phyloP scores from a whole-genome alignment of 306 rosid genomes.

The Alnus glutinosa region DNA sequence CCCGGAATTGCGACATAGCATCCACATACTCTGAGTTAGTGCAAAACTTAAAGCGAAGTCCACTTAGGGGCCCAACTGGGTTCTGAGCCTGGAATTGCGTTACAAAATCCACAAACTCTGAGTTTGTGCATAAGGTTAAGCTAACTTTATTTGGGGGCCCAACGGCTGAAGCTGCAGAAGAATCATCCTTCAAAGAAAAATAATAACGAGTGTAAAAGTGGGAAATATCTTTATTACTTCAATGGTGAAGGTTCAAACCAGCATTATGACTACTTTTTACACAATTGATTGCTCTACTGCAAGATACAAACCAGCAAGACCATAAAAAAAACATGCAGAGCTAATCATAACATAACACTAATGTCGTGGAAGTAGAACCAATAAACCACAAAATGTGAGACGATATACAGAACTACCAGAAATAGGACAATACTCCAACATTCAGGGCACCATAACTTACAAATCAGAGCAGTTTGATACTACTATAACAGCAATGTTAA shows the following conservation, averaged over 20 bases:
- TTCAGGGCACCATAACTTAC: background rate
- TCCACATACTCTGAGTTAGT: conserved; percentile 12
- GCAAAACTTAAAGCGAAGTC: background rate
- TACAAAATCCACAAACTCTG: background rate
- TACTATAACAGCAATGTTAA: background rate
- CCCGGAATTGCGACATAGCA: background rate
- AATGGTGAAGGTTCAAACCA: background rate
- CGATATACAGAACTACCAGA: background rate
- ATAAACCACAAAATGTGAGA: background rate
- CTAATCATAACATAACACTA: background rate
- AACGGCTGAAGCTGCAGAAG: background rate
- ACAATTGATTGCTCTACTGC: background rate
- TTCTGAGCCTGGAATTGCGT: background rate
- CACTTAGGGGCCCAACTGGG: conserved; percentile 4
- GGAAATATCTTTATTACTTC: background rate
- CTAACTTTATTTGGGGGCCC: background rate
- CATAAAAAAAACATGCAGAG: background rate
- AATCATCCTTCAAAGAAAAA: background rate
- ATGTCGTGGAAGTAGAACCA: background rate
- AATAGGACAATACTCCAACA: background rate
- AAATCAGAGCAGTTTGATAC: background rate
- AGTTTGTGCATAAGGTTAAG: conserved; percentile 1
- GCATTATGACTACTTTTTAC: background rate
- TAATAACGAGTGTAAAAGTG: background rate
- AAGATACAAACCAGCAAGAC: background rate